These are phyloP conservation scores for Graphilbum sp. DNA, from an alignment of 2,329 filamentous ascomycete species.

Conservation along the genomic window DNA sequence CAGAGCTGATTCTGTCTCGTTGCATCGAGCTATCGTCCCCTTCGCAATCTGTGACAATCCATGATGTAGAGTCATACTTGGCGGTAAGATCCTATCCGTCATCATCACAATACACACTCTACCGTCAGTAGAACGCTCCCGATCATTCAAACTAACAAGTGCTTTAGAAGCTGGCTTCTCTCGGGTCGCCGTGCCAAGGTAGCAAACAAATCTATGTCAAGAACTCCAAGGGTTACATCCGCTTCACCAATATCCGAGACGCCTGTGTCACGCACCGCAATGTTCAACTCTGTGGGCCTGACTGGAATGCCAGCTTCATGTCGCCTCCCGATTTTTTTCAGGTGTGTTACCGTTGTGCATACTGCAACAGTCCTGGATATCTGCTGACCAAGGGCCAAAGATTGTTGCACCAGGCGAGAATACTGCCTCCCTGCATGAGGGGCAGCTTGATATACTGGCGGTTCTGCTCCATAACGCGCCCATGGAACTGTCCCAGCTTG, in stretches of 20 bases:
- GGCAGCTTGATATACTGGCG: conserved; percentile 36
- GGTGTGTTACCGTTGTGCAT: conserved; percentile 13
- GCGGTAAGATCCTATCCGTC: no score
- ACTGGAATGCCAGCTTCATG: conserved; percentile 31
- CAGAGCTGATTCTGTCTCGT: conserved; percentile 27
- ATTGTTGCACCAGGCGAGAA: conserved; percentile 14
- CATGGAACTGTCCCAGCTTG: conserved; percentile 11
- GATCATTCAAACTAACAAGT: conserved; percentile 7
- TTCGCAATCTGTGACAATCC: conserved; percentile 13
- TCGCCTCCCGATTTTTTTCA: conserved; percentile 26
- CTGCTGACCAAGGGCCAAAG: conserved; percentile 6
- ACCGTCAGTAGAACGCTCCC: neutral
- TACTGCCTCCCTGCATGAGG: conserved; percentile 30
- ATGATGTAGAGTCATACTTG: conserved; percentile 27
- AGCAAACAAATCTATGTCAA: conserved; percentile 18
- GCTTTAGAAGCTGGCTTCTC: conserved; percentile 22
- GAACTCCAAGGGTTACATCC: conserved; percentile 31
- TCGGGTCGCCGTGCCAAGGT: conserved; percentile 20
- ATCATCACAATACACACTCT: no score
- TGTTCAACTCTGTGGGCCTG: conserved; percentile 23
- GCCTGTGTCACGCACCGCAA: conserved; percentile 33
- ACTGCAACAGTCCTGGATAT: neutral
- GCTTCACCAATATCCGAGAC: conserved; percentile 45
- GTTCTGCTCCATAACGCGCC: conserved; percentile 9
- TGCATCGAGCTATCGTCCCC: conserved; percentile 24